These are phyloP conservation scores for Akanthomyces muscarius DNA, from an alignment of 2,329 filamentous ascomycete genomes.

Conservation along the genomic window DNA sequence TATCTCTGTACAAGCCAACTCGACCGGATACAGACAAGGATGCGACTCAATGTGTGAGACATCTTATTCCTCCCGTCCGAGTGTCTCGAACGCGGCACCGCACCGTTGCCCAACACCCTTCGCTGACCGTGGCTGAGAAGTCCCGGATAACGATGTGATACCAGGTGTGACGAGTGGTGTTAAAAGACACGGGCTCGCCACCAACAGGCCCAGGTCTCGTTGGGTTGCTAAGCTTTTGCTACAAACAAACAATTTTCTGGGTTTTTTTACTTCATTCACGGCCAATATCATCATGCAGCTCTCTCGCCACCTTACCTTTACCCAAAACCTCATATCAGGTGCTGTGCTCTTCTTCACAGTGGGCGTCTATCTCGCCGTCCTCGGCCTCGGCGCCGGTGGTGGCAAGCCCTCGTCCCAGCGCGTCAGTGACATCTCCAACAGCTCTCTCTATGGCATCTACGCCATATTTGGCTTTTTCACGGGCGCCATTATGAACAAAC, in stretches of 20 bases:
- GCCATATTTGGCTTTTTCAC: slow-evolving; percentile 17
- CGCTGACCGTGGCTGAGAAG: neutral
- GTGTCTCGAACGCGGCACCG: neutral
- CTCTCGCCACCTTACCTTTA: slow-evolving; percentile 11
- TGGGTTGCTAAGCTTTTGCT: neutral
- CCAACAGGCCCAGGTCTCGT: neutral
- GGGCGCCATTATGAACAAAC: slow-evolving; percentile 18
- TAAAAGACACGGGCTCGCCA: neutral
- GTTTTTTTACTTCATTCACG: neutral
- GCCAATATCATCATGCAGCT: neutral
- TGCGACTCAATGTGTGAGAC: neutral
- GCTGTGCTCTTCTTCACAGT: slow-evolving; percentile 18
- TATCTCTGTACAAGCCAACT: neutral
- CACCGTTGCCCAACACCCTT: neutral
- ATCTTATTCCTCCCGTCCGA: neutral
- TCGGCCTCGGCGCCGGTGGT: slow-evolving; percentile 20
- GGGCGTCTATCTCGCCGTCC: slow-evolving; percentile 20
- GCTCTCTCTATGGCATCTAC: slow-evolving; percentile 18
- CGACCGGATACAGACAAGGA: neutral
- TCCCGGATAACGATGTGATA: neutral
- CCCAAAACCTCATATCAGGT: slow-evolving; percentile 15
- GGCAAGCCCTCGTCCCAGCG: slow-evolving; percentile 18
- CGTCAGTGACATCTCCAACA: slow-evolving; percentile 13
- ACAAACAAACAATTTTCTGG: neutral
- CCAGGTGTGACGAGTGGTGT: neutral